Evolutionary conservation across 1,284 basidiomycete species (phyloP), one percentile per base, ranked within the genome.

Genomic region (Veloboletus limbatus): DNA sequence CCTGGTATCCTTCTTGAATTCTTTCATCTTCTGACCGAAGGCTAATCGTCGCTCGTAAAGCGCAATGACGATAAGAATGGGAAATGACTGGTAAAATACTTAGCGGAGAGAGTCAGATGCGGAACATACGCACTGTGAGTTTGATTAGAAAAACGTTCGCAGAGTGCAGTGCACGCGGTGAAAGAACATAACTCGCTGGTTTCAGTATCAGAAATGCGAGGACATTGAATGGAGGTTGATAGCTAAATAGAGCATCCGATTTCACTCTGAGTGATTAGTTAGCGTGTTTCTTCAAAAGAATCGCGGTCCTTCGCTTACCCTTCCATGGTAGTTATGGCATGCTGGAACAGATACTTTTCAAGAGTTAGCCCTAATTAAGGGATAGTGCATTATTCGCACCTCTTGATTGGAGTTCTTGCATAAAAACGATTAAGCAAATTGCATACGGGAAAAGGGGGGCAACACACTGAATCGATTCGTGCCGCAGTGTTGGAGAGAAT

Each of bases 161-260:
- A 0, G 82, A 77, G 61, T 95, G 92, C 18, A 95, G 68, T 3
- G 78, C 75, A 27, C 89, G 76, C 1, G 90, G 88, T 5, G 82
- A 76, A 9, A 90, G 66, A 31, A 88, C 58, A 64, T 77, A 89
- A 54, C 82, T 85, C 20, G 86, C 73, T 6, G 91, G 90, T 57
- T 88, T 83, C 37, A 95, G 75, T 47, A 93, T 72, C 16, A 80
- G 49, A 58, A 92, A 83, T 0, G 92, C 92, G 26, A 88, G 66
- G 24, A 91, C 71, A 56, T 90, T 91, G 74, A 91, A 91, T 0
- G 91, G 90, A 2, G 88, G 90, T 54, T 92, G 83, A 62, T 94
- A 95, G 41, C 86, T 91, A 70, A 95, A 92, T n/a, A 96, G 71
- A 0, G 88, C 88, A 63, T 94, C 91, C 6, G 84, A 84, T 65